A percentile compares a stretch with the other conserved stretches of the same genome.
These are phyloP conservation scores for Fusarium coffeatum DNA, from an alignment of 2,329 filamentous ascomycete species.

Conservation along the genomic window DNA sequence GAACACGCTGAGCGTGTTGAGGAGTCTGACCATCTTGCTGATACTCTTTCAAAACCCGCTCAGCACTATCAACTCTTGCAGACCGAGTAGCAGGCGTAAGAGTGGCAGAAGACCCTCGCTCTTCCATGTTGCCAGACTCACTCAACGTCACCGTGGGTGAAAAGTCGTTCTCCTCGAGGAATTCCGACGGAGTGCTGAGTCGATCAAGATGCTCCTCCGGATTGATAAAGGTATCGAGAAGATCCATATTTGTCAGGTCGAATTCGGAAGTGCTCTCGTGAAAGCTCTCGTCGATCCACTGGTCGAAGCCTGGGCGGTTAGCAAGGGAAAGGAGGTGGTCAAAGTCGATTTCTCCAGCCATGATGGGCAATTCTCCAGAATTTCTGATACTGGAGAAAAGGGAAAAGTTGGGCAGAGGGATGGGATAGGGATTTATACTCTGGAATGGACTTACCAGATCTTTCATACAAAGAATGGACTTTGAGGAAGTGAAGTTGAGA, in stretches of 20 bases:
- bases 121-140: not conserved
- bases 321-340: not conserved
- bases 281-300: slow-evolving; percentile 3
- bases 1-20: not conserved
- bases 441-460: not conserved
- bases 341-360: not conserved
- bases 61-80: not conserved
- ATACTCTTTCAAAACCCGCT: not conserved
- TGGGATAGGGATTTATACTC: not conserved
- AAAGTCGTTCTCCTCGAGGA: not conserved
- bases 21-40: not conserved
- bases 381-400: not conserved
- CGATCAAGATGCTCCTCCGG: not conserved
- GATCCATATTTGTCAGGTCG: slow-evolving; percentile 1
- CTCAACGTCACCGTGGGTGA: not conserved
- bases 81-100: not conserved
- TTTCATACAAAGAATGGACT: not conserved
- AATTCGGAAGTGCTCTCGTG: not conserved
- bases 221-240: not conserved
- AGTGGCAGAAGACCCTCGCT: not conserved
- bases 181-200: not conserved
- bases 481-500: slow-evolving; percentile 2
- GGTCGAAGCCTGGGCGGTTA: not conserved
- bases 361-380: not conserved
- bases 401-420: not conserved